A percentile compares a stretch with the other conserved stretches of the same genome.
Evolutionary conservation across 2,329 filamentous ascomycete species (phyloP).

Genomic region (Fusarium cyanostomum): DNA sequence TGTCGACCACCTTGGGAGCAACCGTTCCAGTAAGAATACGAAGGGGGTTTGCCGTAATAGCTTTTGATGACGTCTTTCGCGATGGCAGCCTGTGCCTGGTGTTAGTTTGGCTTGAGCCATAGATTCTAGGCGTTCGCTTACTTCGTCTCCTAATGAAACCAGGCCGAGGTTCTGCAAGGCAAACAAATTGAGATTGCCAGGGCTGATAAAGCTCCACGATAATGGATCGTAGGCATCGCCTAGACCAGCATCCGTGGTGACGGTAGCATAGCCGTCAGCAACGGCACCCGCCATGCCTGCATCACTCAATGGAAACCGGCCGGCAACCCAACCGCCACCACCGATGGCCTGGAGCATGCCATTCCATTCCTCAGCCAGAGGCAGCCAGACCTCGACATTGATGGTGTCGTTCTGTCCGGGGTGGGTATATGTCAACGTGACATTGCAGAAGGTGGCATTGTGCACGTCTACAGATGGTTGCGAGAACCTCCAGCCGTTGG

Average conservation of each 20-base stretch:
- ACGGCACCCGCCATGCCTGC: constrained; percentile 14
- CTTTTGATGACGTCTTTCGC: constrained; percentile 7
- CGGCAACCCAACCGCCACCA: constrained; percentile 23
- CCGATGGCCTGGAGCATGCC: constrained; percentile 20
- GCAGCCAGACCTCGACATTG: constrained; percentile 22
- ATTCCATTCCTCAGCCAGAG: constrained; percentile 11
- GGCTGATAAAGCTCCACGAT: constrained; percentile 17
- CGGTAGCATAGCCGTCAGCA: constrained; percentile 26
- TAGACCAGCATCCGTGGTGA: constrained; percentile 23
- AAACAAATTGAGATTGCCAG: constrained; percentile 27
- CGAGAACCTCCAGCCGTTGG: constrained; percentile 2
- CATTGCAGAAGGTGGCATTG: constrained; percentile 23
- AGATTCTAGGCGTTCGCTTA: not conserved
- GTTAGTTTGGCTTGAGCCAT: not conserved
- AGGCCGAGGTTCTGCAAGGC: constrained; percentile 22
- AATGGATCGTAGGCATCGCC: not conserved
- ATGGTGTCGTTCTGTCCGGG: constrained; percentile 21
- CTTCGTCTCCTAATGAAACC: not conserved
- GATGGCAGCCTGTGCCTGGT: constrained; percentile 3
- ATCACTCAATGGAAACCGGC: constrained; percentile 9
- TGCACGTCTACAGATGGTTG: constrained; percentile 3
- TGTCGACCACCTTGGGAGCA: constrained; percentile 32
- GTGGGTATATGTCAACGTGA: constrained; percentile 27
- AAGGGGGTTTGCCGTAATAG: constrained; percentile 12
- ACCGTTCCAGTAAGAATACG: constrained; percentile 31